Evolutionary conservation across 2,329 filamentous ascomycete genomes (phyloP).

Genomic region (Aphanoascus verrucosus): DNA sequence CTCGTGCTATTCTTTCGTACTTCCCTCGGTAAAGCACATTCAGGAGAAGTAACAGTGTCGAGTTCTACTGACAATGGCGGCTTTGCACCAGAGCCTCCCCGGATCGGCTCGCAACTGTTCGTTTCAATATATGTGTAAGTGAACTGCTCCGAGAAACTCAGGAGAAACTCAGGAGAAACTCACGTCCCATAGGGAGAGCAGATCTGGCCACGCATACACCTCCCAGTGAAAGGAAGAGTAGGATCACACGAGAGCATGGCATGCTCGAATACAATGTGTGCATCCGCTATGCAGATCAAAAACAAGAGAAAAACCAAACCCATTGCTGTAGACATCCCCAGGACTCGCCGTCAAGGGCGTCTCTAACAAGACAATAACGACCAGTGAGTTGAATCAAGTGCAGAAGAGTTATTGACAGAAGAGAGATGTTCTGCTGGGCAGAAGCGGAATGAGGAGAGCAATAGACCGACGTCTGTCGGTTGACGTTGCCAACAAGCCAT

Average conservation of each 20-base stretch:
- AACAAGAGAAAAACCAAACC: background rate
- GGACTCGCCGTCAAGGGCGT: background rate
- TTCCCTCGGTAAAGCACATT: background rate
- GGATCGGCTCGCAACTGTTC: background rate
- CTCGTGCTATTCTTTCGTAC: background rate
- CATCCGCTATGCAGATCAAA: background rate
- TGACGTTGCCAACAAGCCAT: background rate
- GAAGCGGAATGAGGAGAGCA: no score
- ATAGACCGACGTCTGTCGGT: no score
- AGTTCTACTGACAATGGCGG: background rate
- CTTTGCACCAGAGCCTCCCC: background rate
- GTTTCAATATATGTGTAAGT: background rate
- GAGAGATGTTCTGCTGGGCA: no score
- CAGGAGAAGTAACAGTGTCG: conserved; percentile 1
- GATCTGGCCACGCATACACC: conserved; percentile 12
- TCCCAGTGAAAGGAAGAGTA: background rate
- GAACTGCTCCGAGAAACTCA: background rate
- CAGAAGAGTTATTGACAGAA: no score
- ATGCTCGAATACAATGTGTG: conserved; percentile 14
- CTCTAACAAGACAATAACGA: background rate
- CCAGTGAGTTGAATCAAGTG: background rate
- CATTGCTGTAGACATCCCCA: background rate
- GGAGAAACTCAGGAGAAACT: background rate
- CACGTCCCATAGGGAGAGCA: conserved; percentile 12
- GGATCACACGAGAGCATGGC: conserved; percentile 11